Evolutionary conservation across 768 basidiomycete genomes (phyloP), one percentile per base, ranked within the genome.

Genomic region (Suillus alpinus): DNA sequence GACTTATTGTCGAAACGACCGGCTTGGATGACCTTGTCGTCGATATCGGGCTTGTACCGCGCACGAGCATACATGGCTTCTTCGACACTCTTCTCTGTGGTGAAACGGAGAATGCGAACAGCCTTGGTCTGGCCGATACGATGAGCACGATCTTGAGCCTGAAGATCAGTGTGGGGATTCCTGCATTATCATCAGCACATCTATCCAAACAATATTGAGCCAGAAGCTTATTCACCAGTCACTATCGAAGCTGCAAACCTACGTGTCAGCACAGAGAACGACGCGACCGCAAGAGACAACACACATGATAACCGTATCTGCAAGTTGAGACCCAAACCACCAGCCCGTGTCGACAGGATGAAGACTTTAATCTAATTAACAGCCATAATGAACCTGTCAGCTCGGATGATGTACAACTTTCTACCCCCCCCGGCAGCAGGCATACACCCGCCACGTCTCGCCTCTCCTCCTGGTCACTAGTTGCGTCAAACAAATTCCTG

Each of bases 121-220:
- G 95, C 92, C 75, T 95, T 96, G 62, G 97, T 99, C 72, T 99
- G 97, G 62, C 97, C 97, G 69, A 99, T 99, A 84, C 97, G 95
- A 83, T 99, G 96, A 10, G 93, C 94, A 82, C 95, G 94, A 86
- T 99, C 96, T 74, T 99, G 96, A 13, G 96, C 96, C 76, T 99
- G 97, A 36, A 36, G 36, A 36, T 36, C 36, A 37, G 37, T 2
- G 13, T 37, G 37, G 10, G 37, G 37, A 37, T 37, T 37, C 37
- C 37, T 37, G 37, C 37, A 37, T 1, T 6, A 37, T 37, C 37
- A 37, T 37, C 37, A 37, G 13, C 13, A 37, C 37, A 5, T 37
- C 12, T 37, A 13, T 37, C 12, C 1, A 37, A 37, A 37, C 37
- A 13, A 37, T 26, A n/a, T n/a, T n/a, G n/a, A 8, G 14, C 9